Base-by-base conservation (phyloP, 1,284 basidiomycete genomes). In the Macrocybe sp. region DNA sequence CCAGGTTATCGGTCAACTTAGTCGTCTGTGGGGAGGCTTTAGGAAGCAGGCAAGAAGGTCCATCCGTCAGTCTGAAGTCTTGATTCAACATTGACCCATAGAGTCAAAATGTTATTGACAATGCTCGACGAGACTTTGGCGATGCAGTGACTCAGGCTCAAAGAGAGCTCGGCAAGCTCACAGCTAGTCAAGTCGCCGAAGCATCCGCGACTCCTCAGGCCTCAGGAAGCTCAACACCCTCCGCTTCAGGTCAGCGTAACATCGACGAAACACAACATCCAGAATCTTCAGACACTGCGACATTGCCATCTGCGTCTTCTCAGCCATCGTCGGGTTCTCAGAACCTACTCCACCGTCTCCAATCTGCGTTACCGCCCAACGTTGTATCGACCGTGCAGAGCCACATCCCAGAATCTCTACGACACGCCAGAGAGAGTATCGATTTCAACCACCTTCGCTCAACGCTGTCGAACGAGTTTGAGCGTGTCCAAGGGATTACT, bases 21-120 rank as follows among this genome's bases (percentile, higher is more conserved):
- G 83, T 35, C 75, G 81, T 48, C 85, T 92, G 63, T 96, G 92
- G 92, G 91, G 92, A 41, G 87, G 89, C 11, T 87, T 94, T 60
- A 81, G 83, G 70, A 89, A 87, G 64, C 89, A 92, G 82, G 92
- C 85, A 56, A 57, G 83, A 58, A 37, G 22, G 28, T 47, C 41
- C 37, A 29, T 34, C 33, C 45, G 38, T 16, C 41, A 28, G 35
- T 38, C 38, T 40, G 45, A 41, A 30, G 43, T 43, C 44, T 52
- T 33, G 22, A 53, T 45, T 29, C 41, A 9, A 42, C 22, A n/a
- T 29, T n/a, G 8, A 32, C 11, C 28, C 5, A 30, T 42, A 94
- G 92, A 88, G 89, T 58, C 87, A 89, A 63, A 76, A 67, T 32
- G 88, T 81, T 1, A 62, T 94, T 16, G 74, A 86, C 53, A 73